These are phyloP conservation scores for Porphyra umbilicalis DNA, from an alignment of 31 red algal species.

Conservation along the genomic window DNA sequence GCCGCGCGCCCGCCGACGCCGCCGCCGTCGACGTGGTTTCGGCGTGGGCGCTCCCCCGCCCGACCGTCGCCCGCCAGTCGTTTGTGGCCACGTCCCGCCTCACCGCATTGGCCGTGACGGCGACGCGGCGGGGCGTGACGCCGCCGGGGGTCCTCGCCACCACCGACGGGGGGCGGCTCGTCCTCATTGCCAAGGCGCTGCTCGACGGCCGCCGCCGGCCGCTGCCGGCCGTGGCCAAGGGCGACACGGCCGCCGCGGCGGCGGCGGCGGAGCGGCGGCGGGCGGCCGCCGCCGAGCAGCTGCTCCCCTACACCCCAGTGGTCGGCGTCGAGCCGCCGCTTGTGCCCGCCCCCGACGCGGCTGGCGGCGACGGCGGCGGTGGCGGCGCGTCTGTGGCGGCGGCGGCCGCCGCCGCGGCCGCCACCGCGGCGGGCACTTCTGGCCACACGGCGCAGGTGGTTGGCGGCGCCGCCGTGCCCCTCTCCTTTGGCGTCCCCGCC, in stretches of 20 bases:
- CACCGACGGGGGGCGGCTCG: conserved; percentile 34
- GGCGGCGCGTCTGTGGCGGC: neutral
- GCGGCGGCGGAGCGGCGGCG: neutral
- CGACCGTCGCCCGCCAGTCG: conserved; percentile 6
- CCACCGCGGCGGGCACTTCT: conserved; percentile 7
- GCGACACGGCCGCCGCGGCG: neutral
- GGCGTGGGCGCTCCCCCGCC: neutral
- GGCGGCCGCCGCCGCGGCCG: conserved; percentile 16
- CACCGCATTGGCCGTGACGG: conserved; percentile 21
- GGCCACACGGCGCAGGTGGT: neutral
- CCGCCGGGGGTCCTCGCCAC: conserved; percentile 23
- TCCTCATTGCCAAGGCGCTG: conserved; percentile 18
- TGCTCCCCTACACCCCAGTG: conserved; percentile 24
- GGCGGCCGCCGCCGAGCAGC: conserved; percentile 13
- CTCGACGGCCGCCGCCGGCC: conserved; percentile 36
- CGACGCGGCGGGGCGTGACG: conserved; percentile 29
- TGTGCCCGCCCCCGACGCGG: neutral
- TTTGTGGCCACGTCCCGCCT: conserved; percentile 25
- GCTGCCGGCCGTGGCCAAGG: neutral
- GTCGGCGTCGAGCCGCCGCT: conserved; percentile 16
- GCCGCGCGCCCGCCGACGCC: neutral
- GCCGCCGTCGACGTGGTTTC: conserved; percentile 1
- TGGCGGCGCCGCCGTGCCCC: neutral
- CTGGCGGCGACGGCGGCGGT: conserved; percentile 13
- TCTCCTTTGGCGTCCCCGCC: neutral